Conservation (phyloP, 257 asterid genomes). For the Petunia axillaris region DNA sequence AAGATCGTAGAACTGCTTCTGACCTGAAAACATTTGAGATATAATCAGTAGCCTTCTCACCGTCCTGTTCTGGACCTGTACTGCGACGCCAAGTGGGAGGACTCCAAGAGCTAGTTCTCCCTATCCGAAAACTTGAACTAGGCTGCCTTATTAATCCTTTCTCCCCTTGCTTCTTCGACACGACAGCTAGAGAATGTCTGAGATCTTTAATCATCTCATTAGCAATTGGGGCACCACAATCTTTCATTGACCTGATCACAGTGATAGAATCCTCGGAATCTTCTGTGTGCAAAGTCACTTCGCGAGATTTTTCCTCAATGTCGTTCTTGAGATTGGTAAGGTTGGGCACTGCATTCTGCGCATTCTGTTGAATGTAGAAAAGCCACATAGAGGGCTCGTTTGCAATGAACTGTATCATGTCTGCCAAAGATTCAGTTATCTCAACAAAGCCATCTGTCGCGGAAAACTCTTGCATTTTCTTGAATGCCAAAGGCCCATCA, state of each 20-base stretch:
- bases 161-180: slow-evolving; percentile 62
- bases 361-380: slow-evolving; percentile 84
- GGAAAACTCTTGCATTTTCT: slow-evolving; percentile 77
- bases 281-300: slow-evolving; percentile 67
- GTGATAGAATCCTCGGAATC: slow-evolving; percentile 82
- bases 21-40: slow-evolving; percentile 59
- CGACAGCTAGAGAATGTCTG: slow-evolving; percentile 60
- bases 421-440: slow-evolving; percentile 69
- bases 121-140: slow-evolving; percentile 52
- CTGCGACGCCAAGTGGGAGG: slow-evolving; percentile 66
- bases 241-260: slow-evolving; percentile 74
- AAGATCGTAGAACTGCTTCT: neutral
- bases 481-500: slow-evolving; percentile 72
- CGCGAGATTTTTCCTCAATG: slow-evolving; percentile 61
- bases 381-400: slow-evolving; percentile 97
- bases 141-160: slow-evolving; percentile 56
- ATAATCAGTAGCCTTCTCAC: slow-evolving; percentile 53
- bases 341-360: slow-evolving; percentile 70
- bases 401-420: slow-evolving; percentile 81
- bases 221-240: slow-evolving; percentile 66
- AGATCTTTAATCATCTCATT: slow-evolving; percentile 84
- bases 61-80: slow-evolving; percentile 36
- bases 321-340: slow-evolving; percentile 65
- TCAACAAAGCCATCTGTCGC: slow-evolving; percentile 81
- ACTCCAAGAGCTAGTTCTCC: slow-evolving; percentile 71